Evolutionary conservation across 1,284 basidiomycete species (phyloP).

Genomic region (Tilletia caries): DNA sequence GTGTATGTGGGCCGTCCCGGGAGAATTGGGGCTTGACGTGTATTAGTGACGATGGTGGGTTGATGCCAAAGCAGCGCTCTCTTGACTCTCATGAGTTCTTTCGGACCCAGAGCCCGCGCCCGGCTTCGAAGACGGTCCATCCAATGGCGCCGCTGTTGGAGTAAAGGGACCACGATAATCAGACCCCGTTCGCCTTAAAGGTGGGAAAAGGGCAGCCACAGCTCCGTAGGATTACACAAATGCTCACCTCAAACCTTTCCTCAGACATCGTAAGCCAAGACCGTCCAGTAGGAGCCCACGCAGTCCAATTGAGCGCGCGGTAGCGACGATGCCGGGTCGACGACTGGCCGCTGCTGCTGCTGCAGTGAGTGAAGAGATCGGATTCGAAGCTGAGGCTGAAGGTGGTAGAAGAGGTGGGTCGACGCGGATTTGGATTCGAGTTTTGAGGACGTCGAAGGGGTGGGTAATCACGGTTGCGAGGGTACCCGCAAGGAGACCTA

Average conservation of each 20-base stretch:
- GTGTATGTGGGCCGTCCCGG: no score
- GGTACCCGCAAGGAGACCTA: slow-evolving; percentile 40
- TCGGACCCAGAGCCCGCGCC: slow-evolving; percentile 31
- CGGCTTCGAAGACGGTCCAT: slow-evolving; percentile 51
- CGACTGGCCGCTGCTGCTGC: background rate
- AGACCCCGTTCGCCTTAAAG: no score
- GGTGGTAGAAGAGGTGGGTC: slow-evolving; percentile 17
- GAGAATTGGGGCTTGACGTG: no score
- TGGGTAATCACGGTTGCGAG: slow-evolving; percentile 50
- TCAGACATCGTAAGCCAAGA: slow-evolving; percentile 43
- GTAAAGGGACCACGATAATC: background rate
- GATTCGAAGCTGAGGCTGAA: background rate
- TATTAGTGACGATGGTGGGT: no score
- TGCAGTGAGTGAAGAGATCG: background rate
- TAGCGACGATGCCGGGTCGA: slow-evolving; percentile 26
- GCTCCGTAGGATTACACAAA: no score
- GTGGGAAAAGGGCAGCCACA: no score
- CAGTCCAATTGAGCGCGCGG: slow-evolving; percentile 29
- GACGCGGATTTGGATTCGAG: slow-evolving; percentile 48
- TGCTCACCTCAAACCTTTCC: slow-evolving; percentile 34
- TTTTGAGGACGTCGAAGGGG: slow-evolving; percentile 53
- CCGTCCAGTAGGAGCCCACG: slow-evolving; percentile 42
- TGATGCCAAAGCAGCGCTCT: no score
- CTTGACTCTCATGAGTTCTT: background rate
- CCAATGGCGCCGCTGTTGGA: slow-evolving; percentile 45